These are phyloP conservation scores for Cordyceps tenuipes DNA, from an alignment of 2,329 filamentous ascomycete genomes.

Conservation along the genomic window DNA sequence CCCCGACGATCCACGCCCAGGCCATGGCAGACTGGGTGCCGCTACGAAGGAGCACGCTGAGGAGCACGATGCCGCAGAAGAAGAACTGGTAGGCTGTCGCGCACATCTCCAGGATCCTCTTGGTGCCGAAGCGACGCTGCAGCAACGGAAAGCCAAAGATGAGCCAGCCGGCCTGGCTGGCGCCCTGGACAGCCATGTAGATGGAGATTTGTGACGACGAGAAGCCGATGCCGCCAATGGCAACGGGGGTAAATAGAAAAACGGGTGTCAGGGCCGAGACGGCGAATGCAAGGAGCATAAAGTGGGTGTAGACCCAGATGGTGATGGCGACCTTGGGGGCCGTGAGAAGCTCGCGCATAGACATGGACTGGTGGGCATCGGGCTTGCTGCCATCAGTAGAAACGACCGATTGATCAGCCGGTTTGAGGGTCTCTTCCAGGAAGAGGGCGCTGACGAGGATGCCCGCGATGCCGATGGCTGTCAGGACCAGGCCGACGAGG, in stretches of 20 bases:
- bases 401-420: conserved; percentile 20
- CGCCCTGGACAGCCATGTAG: conserved; percentile 55
- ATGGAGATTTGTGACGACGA: conserved; percentile 53
- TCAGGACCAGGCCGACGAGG: conserved; percentile 43
- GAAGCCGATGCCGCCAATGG: conserved; percentile 59
- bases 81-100: conserved; percentile 51
- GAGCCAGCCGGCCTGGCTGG: conserved; percentile 63
- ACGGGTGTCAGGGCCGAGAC: conserved; percentile 65
- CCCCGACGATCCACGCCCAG: conserved; percentile 47
- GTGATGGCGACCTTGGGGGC: conserved; percentile 58
- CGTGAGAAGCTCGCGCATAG: conserved; percentile 40
- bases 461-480: conserved; percentile 46
- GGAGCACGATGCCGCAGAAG: conserved; percentile 47
- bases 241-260: conserved; percentile 55
- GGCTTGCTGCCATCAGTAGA: no score
- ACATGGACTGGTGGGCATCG: background rate
- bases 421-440: conserved; percentile 52
- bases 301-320: conserved; percentile 56
- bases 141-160: conserved; percentile 61
- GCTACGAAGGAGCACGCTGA: conserved; percentile 39
- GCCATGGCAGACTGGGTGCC: conserved; percentile 28
- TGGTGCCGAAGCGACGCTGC: conserved; percentile 60
- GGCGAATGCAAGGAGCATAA: conserved; percentile 59
- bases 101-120: conserved; percentile 52
- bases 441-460: conserved; percentile 45